Base-by-base conservation (phyloP, 129 eudicot genomes). In the Flaveria sonorensis region DNA sequence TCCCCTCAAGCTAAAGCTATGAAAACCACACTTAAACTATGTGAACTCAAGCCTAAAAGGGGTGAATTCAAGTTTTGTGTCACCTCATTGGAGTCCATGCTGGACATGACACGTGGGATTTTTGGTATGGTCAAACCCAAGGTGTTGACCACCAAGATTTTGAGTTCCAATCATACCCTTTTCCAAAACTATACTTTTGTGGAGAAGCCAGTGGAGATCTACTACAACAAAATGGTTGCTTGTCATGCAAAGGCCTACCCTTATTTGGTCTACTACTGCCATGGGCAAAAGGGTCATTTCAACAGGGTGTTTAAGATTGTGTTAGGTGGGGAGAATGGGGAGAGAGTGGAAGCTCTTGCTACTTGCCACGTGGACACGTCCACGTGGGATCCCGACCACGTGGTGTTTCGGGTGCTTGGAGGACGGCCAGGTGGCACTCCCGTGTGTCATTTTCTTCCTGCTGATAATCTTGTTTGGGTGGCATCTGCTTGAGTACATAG, bases 211-310 rank as follows among this genome's bases (percentile, higher is more conserved):
- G 39, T 13, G 73, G 87, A 78, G 51, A 67, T 86, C 11, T 30
- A 12, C 11, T 79, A 83, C 7, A 76, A 71, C 15, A 85, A 63
- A 55, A 73, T 85, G 82, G 64, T 88, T 9, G 87, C 83, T 2
- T 91, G 97, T 70, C 97, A 91, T 48, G 71, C 87, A 11, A 63
- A 86, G 88, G 89, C 93, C 61, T 91, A 91, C 62, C 97, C 97
- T 15, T 91, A 91, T 72, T 80, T 85, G 12, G 92, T 91, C 20
- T 88, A 82, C 72, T 89, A 87, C 32, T 89, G 97, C 43, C 97
- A 91, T 71, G 66, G 83, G 77, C 88, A 88, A 60, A 60, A 76
- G 65, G 83, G 59, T 68, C 78, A 72, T 36, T 23, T 56, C 28
- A 82, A 79, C 45, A 81, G 59, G 70, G 50, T 91, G 23, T 85